A percentile compares a stretch with the other conserved stretches of the same genome.
Conservation (phyloP, 495 filamentous ascomycete genomes). For the Aspergillus diversus region DNA sequence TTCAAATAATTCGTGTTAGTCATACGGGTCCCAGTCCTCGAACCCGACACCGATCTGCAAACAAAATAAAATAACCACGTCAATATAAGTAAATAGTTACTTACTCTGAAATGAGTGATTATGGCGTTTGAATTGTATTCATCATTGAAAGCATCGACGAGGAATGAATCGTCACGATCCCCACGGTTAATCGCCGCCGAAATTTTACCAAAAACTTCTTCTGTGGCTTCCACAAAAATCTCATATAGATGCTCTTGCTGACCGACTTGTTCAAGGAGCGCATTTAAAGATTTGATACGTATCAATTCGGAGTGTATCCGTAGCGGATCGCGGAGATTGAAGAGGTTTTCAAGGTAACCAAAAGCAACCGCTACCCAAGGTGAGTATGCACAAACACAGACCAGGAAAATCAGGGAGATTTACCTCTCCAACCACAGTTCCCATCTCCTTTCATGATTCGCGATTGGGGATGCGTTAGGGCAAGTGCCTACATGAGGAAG, state of each 20-base stretch:
- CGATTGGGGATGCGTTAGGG: constrained; percentile 82
- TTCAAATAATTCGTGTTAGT: constrained; percentile 19
- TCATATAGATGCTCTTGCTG: constrained; percentile 70
- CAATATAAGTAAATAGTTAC: constrained; percentile 15
- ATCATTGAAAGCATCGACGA: constrained; percentile 79
- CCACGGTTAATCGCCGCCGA: constrained; percentile 53
- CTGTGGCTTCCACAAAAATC: constrained; percentile 79
- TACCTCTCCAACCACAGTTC: constrained; percentile 98
- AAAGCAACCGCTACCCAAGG: constrained; percentile 77
- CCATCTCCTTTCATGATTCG: constrained; percentile 90
- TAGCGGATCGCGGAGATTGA: constrained; percentile 63
- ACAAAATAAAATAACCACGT: constrained; percentile 2
- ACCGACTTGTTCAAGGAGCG: constrained; percentile 71
- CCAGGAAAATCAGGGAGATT: constrained; percentile 6
- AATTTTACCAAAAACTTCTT: constrained; percentile 64
- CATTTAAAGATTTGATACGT: constrained; percentile 72
- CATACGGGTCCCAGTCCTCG: not conserved
- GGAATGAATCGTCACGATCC: constrained; percentile 60
- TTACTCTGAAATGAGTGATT: constrained; percentile 71
- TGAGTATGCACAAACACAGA: constrained; percentile 16
- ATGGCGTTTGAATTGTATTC: constrained; percentile 66
- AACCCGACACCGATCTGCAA: not conserved
- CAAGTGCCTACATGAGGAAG: constrained; percentile 62
- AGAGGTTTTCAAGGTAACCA: constrained; percentile 85
- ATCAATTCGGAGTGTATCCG: constrained; percentile 68